Base-by-base conservation (phyloP, 106 monocot genomes). In the Phalaenopsis equestris region DNA sequence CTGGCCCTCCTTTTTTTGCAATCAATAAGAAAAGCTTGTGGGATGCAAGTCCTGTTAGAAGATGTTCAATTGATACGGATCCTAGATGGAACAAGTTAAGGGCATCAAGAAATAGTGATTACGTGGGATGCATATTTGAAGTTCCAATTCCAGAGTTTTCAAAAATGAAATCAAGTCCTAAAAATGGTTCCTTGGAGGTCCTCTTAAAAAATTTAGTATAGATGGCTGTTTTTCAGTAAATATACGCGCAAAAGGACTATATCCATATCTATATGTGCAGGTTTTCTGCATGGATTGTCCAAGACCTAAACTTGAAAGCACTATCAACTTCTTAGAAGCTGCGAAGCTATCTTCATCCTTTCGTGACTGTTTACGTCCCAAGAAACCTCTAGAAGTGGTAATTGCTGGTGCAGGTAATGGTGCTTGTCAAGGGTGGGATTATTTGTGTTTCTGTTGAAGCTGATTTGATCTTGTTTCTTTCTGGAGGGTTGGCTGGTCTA, bases 401-500 rank as follows among this genome's bases (percentile, higher is more conserved):
- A 88, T 98, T 78, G 98, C 92, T 57, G 98, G 98, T 41, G 98
- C 97, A 87, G 97, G 97, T 38, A 70, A 55, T 49, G 36, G 12
- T 21, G 7, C 36, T 74, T 19, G 1, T 19, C 6, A 42, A 42
- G 19, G 45, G 61, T n/a, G 61, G 17, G 42, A 43, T 64, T 45
- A 1, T 9, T 52, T 75, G 19, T 41, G 14, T 24, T 70, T 14
- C 10, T 48, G 5, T 30, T 39, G 30, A 18, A 30, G 0, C 1
- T 49, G 49, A 9, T 72, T 68, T 84, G 46, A 46, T 36, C 23
- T 48, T 55, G 23, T 18, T 76, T 30, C 36, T 24, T 80, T 81
- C 55, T 86, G 77, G 75, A 98, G 98, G 98, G 79, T 89, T 98
- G 89, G 98, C 94, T 83, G 98, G 98, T 77, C 83, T 98, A 80